phyloP scores from a whole-genome alignment of 2,329 filamentous ascomycete genomes.

The Aspergillus viridinutans region DNA sequence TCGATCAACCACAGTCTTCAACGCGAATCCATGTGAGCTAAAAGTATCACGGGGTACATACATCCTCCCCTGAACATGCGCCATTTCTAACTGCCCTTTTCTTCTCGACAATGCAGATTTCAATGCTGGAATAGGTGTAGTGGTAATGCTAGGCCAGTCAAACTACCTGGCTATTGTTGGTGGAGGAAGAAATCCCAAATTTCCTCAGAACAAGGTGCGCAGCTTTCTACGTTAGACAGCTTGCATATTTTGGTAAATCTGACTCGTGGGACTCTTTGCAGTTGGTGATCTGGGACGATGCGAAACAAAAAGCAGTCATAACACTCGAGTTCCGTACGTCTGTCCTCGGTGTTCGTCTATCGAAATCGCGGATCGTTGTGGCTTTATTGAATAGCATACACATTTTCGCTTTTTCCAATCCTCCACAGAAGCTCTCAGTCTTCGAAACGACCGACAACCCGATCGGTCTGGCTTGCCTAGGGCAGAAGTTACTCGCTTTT shows the following conservation, averaged over 20 bases:
- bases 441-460: conserved; percentile 87
- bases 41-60: conserved; percentile 57
- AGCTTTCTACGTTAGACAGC: not conserved
- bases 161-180: conserved; percentile 88
- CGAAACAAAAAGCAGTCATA: conserved; percentile 69
- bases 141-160: conserved; percentile 80
- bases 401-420: conserved; percentile 73
- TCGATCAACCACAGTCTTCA: conserved; percentile 56
- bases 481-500: conserved; percentile 70
- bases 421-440: conserved; percentile 64
- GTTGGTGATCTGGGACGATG: conserved; percentile 88
- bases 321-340: conserved; percentile 75
- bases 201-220: conserved; percentile 74
- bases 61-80: not conserved
- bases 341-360: conserved; percentile 74
- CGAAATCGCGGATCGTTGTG: conserved; percentile 71
- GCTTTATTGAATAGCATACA: conserved; percentile 77
- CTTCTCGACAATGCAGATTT: conserved; percentile 53
- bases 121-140: conserved; percentile 75
- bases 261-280: conserved; percentile 14
- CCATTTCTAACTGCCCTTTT: not conserved
- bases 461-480: conserved; percentile 73
- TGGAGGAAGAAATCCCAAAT: conserved; percentile 79
- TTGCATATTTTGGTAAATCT: not conserved
- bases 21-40: conserved; percentile 66